Evolutionary conservation across 2,329 filamentous ascomycete genomes (phyloP), one percentile per base, ranked within the genome.

Genomic region (Juglanconis oblonga): DNA sequence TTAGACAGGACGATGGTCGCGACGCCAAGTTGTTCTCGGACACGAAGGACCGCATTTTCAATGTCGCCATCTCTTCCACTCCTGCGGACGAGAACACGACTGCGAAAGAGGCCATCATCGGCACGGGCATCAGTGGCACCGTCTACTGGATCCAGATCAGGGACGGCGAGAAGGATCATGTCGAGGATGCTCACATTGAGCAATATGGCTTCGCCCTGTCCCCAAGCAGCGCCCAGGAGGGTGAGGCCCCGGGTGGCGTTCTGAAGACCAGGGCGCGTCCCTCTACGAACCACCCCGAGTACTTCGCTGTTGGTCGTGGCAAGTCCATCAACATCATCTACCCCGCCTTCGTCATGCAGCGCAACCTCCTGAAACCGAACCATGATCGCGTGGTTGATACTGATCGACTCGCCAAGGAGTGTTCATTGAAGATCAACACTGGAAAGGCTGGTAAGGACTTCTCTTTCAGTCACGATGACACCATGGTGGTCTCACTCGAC

Each of bases 371-470:
- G 75, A 87, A 87, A 73, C 76, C 82, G 53, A 84, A 83, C 33
- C 82, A 86, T 65, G 85, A 87, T 67, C 85, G 85, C 48, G 79
- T 87, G 56, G 92, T 97, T 63, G 90, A 97, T 71, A 95, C 91
- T 0, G 92, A 97, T 72, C 90, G 87, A 70, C 92, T 96, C 64
- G 85, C 95, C 66, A 88, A 88, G 70, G 89, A 97, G 71, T 93
- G 91, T 70, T 90, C 90, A 52, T 80, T 98, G 65, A 96, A 93
- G 76, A 97, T 99, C 75, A 92, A 94, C 67, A 98, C 93, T 64
- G 95, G 94, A 67, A 99, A 99, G 79, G 94, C 95, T 66, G 95
- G 93, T 64, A 99, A 99, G 75, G 95, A 99, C 73, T 99, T 99
- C 73, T 90, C 88, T 51, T 99, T 99, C 77, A 97, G 94, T 74